Evolutionary conservation across 148 eudicot genomes (phyloP), one percentile per base, ranked within the genome.

Genomic region (Fagopyrum tataricum): DNA sequence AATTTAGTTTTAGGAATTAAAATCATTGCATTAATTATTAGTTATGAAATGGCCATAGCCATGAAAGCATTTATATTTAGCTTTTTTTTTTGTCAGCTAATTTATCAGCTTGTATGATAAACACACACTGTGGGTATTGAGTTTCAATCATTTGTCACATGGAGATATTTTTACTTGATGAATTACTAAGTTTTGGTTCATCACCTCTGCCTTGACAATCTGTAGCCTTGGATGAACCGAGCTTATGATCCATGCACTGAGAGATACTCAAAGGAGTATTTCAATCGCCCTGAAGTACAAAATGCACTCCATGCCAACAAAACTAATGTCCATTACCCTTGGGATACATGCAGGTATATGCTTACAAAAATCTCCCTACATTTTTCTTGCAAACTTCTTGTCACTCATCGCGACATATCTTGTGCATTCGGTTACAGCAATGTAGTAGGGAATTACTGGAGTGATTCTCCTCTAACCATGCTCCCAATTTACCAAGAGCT

Each of bases 181-280:
- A 46, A 46, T 46, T 12, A 46, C 10, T 46, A 46, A 46, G 49
- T 8, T 46, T 46, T 46, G 10, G 31, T 15, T 52, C 62, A 9
- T 13, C 2, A 4, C 13, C 5, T 52, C 37, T 21, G 31, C 31
- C 21, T 17, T 52, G 7, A 2, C 17, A 59, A 59, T 24, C 26
- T 26, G 39, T 59, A 95, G 99, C 96, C 99, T 69, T 91, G 99
- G 97, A 90, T 91, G 96, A 80, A 74, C 41, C 85, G 97, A 90
- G 99, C 90, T 43, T 95, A 95, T 74, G 99, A 95, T 76, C 99
- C 99, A 56, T 95, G 99, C 80, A 91, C 97, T 0, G 99, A 90
- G 79, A 86, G 88, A 76, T 85, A 95, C 82, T 84, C 99, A 4
- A 75, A 79, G 53, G 72, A 71, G 64, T 95, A 95, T 83, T 95